A percentile compares a stretch with the other conserved stretches of the same genome.
phyloP scores from a whole-genome alignment of 2,329 filamentous ascomycete genomes.

The Cordyceps fumosorosea region DNA sequence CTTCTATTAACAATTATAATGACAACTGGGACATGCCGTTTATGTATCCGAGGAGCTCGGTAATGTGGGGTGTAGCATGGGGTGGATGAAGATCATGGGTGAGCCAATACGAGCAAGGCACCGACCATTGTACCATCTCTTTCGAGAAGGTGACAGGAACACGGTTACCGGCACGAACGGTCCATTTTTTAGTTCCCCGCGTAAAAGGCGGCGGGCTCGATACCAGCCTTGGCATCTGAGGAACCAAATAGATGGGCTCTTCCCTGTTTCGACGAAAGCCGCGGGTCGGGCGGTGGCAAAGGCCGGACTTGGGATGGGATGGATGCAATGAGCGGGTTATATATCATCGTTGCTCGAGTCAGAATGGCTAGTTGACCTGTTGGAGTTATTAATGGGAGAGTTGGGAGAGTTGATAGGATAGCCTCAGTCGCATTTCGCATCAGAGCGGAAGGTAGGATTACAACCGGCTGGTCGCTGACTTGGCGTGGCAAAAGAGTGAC shows the following conservation, averaged over 20 bases:
- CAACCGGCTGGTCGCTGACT: not conserved
- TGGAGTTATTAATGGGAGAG: not conserved
- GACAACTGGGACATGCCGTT: not conserved
- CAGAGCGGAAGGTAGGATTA: conserved; percentile 5
- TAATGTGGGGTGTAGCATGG: not conserved
- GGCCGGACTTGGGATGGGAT: not conserved
- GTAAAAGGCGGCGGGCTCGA: not conserved
- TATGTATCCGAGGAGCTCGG: not conserved
- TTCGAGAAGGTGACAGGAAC: not conserved
- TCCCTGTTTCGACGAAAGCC: not conserved
- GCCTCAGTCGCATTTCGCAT: not conserved
- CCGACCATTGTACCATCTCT: not conserved
- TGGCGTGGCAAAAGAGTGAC: not conserved
- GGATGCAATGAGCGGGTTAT: not conserved
- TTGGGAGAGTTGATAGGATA: not conserved
- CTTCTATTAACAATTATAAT: not conserved
- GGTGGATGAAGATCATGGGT: not conserved
- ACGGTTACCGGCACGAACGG: conserved; percentile 5
- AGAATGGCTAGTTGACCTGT: not conserved
- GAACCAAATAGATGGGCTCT: not conserved
- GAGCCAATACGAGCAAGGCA: not conserved
- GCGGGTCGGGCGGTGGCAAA: not conserved
- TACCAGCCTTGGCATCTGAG: conserved; percentile 4
- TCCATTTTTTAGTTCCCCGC: conserved; percentile 5
- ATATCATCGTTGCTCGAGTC: not conserved